phyloP scores from a whole-genome alignment of 257 asterid genomes.

The Plantago major region DNA sequence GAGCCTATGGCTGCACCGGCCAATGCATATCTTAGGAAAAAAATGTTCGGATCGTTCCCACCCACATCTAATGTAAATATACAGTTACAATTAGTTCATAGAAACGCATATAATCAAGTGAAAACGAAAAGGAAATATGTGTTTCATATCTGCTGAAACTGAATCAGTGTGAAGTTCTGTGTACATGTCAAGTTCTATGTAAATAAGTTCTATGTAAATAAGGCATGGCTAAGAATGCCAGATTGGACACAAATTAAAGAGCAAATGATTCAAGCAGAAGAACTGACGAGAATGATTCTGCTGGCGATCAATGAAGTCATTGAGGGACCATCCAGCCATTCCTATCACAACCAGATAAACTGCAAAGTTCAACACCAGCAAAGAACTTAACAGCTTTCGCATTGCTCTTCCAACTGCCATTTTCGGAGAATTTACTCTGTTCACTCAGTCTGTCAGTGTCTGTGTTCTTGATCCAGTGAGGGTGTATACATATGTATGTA shows the following conservation, averaged over 20 bases:
- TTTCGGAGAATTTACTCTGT: not conserved
- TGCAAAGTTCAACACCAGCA: not conserved
- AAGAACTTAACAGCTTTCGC: not conserved
- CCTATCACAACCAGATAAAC: not conserved
- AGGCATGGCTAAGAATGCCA: not conserved
- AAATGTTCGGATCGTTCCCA: not conserved
- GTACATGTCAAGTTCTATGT: too few species aligned
- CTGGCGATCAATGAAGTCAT: not conserved
- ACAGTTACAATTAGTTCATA: not conserved
- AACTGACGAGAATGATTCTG: slow-evolving; percentile 3
- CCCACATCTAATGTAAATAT: not conserved
- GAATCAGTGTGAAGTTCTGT: too few species aligned
- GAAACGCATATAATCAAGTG: not conserved
- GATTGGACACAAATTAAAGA: not conserved
- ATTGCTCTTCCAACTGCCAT: not conserved
- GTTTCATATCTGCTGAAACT: too few species aligned
- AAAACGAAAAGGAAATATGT: not conserved
- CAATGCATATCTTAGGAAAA: not conserved
- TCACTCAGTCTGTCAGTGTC: not conserved
- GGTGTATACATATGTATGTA: not conserved
- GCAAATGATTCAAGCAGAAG: too few species aligned
- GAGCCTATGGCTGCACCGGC: slow-evolving; percentile 6
- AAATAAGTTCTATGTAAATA: too few species aligned
- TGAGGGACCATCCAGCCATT: not conserved
- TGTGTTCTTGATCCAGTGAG: not conserved